phyloP scores from a whole-genome alignment of 176 grass and related monocot genomes.

The Oryza glaberrima region DNA sequence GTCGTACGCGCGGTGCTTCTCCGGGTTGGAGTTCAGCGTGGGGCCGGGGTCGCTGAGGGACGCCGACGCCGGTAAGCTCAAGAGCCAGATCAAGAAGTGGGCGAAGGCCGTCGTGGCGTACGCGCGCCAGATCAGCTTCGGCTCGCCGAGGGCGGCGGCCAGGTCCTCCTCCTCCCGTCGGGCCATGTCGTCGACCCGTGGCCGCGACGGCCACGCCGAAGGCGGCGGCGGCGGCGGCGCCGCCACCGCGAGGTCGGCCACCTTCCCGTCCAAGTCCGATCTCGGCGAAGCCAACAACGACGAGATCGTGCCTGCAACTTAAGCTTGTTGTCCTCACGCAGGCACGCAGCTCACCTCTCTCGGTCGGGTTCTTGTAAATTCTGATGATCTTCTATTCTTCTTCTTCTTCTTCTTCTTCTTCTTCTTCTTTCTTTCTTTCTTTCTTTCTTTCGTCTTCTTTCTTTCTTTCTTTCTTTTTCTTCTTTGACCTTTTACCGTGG shows the following conservation, averaged over 20 bases:
- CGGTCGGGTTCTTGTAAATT: not conserved
- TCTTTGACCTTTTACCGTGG: not conserved
- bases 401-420: not conserved
- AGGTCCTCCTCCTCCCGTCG: not conserved
- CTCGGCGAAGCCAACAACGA: not conserved
- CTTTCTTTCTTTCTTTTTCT: not conserved
- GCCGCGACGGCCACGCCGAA: not conserved
- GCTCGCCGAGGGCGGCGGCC: slow-evolving; percentile 41
- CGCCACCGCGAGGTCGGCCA: not conserved
- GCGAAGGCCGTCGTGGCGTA: slow-evolving; percentile 69
- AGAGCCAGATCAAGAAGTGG: slow-evolving; percentile 67
- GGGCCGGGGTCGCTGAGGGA: slow-evolving; percentile 60
- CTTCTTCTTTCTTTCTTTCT: too few relatives aligned
- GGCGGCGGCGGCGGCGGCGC: too few relatives aligned
- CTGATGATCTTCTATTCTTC: not conserved
- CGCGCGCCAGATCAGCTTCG: slow-evolving; percentile 74
- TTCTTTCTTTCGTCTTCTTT: too few relatives aligned
- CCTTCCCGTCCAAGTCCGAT: not conserved
- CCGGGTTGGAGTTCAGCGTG: slow-evolving; percentile 60
- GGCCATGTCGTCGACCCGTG: slow-evolving; percentile 14
- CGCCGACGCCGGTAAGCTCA: slow-evolving; percentile 65
- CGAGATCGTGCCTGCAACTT: slow-evolving; percentile 5
- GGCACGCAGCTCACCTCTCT: not conserved
- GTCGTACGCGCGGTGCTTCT: slow-evolving; percentile 53
- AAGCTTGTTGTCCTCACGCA: not conserved